Base-by-base conservation (phyloP, 2,329 filamentous ascomycete species). In the Talaromyces sp. region DNA sequence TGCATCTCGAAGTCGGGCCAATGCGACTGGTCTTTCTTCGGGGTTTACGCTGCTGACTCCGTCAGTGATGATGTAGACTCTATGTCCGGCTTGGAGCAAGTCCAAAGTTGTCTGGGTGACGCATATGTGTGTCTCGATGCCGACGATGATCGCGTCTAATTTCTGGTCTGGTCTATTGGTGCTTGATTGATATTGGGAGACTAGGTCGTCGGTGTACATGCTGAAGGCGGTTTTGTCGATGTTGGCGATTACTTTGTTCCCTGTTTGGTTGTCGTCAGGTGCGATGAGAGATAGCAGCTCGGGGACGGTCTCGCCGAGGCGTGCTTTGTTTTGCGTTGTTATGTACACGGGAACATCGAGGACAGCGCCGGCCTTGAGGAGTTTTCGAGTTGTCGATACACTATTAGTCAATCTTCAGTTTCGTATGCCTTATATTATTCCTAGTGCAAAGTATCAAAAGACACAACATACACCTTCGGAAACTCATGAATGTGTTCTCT, bases 51-150 rank as follows among this genome's bases (percentile, higher is more conserved):
- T 94, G 73, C 90, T 93, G 49, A 98, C 93, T 37, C 88, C 94
- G 77, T 98, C 94, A 61, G 93, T 92, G 37, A 97, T 83, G 45
- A 98, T 82, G 77, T 96, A 97, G 7, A 97, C 94, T 62, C 83
- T 82, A 77, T 97, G 91, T 0, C 93, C 93, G 1, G 84, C 84
- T 25, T 83, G 81, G 50, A 95, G 81, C 58, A 96, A 81, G 80
- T 97, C 94, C 49, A 97, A 83, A 17, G 91, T 87, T 49, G 94
- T 97, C 83, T 98, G 94, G 67, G 92, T 93, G 35, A 98, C 88
- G 82, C 94, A 98, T 75, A 98, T 95, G 79, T 98, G 94, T 47
- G 87, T 87, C 80, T 98, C 94, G 74, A 98, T 97, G 43, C 94
- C 94, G 17, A 97, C 89, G 68, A 98, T 87, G 63, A 91, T 89